Conservation (phyloP, 495 filamentous ascomycete species). For the Cetradonia linearis region DNA sequence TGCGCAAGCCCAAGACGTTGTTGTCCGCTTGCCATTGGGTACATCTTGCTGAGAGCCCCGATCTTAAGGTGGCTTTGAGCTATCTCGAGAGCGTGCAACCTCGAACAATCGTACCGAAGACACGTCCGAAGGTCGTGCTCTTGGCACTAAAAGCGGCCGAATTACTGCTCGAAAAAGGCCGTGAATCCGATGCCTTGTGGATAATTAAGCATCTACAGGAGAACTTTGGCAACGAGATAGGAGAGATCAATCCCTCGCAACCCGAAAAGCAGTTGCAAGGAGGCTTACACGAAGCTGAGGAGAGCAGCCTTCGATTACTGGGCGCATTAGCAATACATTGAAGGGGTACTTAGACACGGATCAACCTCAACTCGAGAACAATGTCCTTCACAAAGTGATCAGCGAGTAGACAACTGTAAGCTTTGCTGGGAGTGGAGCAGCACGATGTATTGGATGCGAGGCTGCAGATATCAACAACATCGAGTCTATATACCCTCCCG, state of each 20-base stretch:
- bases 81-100: background rate
- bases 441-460: background rate
- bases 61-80: conserved; percentile 1
- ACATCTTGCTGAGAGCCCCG: background rate
- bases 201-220: conserved; percentile 9
- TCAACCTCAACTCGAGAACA: background rate
- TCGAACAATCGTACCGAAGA: background rate
- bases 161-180: conserved; percentile 3
- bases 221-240: conserved; percentile 8
- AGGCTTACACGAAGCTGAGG: background rate
- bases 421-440: background rate
- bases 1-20: background rate
- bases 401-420: background rate
- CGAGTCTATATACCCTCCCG: background rate
- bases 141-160: conserved; percentile 16
- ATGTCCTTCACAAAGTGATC: background rate
- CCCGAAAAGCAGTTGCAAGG: no score
- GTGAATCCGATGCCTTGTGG: conserved; percentile 5
- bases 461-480: background rate
- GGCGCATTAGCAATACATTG: background rate
- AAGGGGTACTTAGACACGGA: background rate
- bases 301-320: conserved; percentile 1
- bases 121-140: background rate
- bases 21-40: conserved; percentile 2
- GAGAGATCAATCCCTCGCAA: background rate